phyloP scores from a whole-genome alignment of 1,284 basidiomycete genomes.

The Amylostereum areolatum region DNA sequence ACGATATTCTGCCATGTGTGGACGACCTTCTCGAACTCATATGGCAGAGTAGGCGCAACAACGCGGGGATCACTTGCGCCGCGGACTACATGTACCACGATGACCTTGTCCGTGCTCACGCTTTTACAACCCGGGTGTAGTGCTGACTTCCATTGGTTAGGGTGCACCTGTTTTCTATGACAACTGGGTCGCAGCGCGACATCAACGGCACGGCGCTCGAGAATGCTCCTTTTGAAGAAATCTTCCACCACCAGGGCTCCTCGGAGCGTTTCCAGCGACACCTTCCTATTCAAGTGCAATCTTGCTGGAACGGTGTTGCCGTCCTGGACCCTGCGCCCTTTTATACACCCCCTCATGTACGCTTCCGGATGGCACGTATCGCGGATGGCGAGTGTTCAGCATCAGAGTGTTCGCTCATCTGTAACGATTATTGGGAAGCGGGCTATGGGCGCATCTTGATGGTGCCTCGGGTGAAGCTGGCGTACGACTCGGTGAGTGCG shows the following conservation, averaged over 20 bases:
- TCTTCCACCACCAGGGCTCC: constrained; percentile 81
- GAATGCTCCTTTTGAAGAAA: constrained; percentile 90
- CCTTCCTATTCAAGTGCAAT: constrained; percentile 90
- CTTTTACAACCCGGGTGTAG: background rate
- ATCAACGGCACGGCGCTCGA: constrained; percentile 96
- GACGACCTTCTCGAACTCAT: constrained; percentile 95
- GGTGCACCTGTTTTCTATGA: constrained; percentile 92
- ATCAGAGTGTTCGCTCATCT: constrained; percentile 89
- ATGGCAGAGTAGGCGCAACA: constrained; percentile 86
- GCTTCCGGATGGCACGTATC: constrained; percentile 88
- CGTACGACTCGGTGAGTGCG: constrained; percentile 76
- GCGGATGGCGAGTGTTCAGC: constrained; percentile 87
- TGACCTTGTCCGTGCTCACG: constrained; percentile 59
- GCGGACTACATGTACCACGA: constrained; percentile 98
- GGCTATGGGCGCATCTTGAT: constrained; percentile 94
- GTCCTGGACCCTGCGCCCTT: constrained; percentile 90
- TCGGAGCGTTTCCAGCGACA: constrained; percentile 82
- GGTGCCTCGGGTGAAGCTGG: constrained; percentile 92
- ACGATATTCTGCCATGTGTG: constrained; percentile 92
- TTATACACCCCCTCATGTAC: constrained; percentile 82
- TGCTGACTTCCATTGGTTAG: constrained; percentile 21
- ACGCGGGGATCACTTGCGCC: constrained; percentile 94
- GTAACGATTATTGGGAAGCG: constrained; percentile 91
- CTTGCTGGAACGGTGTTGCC: constrained; percentile 96
- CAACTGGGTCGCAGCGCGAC: constrained; percentile 95